phyloP scores from a whole-genome alignment of 164 flowering plant genomes.

The Liquidambar formosana region DNA sequence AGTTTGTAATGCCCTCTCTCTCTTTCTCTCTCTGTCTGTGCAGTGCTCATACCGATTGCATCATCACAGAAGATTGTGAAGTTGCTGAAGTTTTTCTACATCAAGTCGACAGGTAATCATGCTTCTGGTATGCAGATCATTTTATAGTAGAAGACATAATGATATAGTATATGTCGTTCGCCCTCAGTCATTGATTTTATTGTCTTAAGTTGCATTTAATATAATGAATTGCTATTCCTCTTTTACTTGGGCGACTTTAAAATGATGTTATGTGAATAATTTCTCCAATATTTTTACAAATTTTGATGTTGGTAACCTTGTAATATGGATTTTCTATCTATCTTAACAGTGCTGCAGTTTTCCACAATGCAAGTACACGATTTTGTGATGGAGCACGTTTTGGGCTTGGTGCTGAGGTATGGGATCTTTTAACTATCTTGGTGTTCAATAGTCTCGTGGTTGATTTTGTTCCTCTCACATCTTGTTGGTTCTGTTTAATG shows the following conservation, averaged over 20 bases:
- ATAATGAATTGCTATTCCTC: too few species aligned
- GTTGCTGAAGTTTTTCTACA: conserved; percentile 63
- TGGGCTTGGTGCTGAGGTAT: conserved; percentile 92
- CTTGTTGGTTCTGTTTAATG: conserved; percentile 12
- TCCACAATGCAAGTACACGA: conserved; percentile 90
- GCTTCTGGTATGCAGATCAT: not conserved
- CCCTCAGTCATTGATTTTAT: too few species aligned
- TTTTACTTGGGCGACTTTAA: not conserved
- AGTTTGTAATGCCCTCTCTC: not conserved
- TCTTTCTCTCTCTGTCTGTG: conserved; percentile 20
- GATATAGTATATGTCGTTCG: conserved; percentile 11
- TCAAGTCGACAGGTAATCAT: conserved; percentile 73
- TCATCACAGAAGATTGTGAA: conserved; percentile 65
- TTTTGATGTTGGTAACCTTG: not conserved
- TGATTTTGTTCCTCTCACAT: conserved; percentile 2
- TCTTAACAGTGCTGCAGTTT: conserved; percentile 74
- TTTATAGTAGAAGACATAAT: not conserved
- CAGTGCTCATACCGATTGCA: conserved; percentile 90
- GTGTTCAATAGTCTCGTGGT: not conserved
- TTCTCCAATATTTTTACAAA: not conserved
- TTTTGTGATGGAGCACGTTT: conserved; percentile 93
- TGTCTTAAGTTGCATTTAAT: not conserved
- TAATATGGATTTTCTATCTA: conserved; percentile 1
- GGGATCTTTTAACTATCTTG: not conserved
- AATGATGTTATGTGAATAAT: not conserved